These are phyloP conservation scores for Tephrocybe sp. DNA, from an alignment of 768 basidiomycete genomes.

Conservation along the genomic window DNA sequence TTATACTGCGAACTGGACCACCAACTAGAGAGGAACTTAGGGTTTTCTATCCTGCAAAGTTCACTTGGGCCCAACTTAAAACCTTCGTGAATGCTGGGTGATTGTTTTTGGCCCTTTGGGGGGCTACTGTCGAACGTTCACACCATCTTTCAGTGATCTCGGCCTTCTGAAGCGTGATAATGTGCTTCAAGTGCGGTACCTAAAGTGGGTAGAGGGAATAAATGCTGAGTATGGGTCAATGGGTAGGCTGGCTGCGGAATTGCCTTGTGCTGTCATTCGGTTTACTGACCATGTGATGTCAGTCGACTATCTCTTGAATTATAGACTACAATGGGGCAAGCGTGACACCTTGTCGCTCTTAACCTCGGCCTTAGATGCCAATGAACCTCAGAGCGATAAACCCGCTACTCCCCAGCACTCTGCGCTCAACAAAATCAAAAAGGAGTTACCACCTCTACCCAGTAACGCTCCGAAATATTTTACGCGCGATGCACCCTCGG, in stretches of 20 bases:
- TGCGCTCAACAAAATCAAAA: conserved; percentile 2
- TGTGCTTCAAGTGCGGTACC: conserved; percentile 66
- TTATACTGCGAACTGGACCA: conserved; percentile 53
- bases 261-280: too few species aligned
- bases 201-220: conserved; percentile 56
- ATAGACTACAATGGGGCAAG: conserved; percentile 77
- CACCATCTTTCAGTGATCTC: conserved; percentile 58
- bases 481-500: conserved; percentile 55
- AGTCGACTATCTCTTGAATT: conserved; percentile 73
- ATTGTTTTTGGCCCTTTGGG: conserved; percentile 12
- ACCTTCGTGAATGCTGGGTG: conserved; percentile 80
- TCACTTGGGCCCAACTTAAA: conserved; percentile 76
- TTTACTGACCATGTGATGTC: neutral
- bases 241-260: conserved; percentile 40
- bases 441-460: conserved; percentile 29
- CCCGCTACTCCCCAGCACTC: neutral
- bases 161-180: conserved; percentile 77
- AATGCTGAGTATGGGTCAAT: conserved; percentile 62
- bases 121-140: neutral
- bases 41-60: conserved; percentile 69
- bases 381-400: conserved; percentile 9
- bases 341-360: conserved; percentile 65
- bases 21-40: conserved; percentile 70
- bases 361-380: conserved; percentile 47
- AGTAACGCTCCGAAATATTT: conserved; percentile 57